A percentile compares a stretch with the other conserved stretches of the same genome.
Conservation (phyloP, 2,329 filamentous ascomycete species). For the Lachnellula subtilissima region DNA sequence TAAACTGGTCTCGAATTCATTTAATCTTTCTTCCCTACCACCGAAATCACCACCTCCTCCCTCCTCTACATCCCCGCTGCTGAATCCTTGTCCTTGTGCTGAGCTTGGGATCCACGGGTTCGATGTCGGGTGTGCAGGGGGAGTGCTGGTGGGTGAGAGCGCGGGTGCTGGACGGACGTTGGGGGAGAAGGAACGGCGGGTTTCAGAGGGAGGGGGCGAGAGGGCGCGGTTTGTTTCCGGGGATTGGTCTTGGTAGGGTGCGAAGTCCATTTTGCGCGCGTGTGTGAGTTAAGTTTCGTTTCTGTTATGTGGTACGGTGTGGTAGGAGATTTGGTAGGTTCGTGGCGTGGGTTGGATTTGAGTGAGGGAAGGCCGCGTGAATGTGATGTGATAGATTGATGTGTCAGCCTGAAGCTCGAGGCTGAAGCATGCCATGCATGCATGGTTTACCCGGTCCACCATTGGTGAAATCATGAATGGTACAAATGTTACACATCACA, state of each 20-base stretch:
- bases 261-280: constrained; percentile 73
- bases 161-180: constrained; percentile 28
- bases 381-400: not conserved
- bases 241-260: constrained; percentile 89
- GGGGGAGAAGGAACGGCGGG: constrained; percentile 50
- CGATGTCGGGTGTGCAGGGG: constrained; percentile 31
- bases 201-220: constrained; percentile 55
- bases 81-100: constrained; percentile 9
- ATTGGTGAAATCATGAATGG: no score
- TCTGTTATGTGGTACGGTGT: not conserved
- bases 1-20: constrained; percentile 87
- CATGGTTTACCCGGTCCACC: no score
- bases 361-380: not conserved
- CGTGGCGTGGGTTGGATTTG: not conserved
- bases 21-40: constrained; percentile 49
- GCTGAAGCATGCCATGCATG: not conserved
- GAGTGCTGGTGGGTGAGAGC: constrained; percentile 43
- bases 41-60: constrained; percentile 2
- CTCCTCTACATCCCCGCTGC: constrained; percentile 3
- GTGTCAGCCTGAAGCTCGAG: not conserved
- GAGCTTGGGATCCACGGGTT: constrained; percentile 25
- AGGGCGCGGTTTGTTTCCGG: constrained; percentile 79
- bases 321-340: not conserved
- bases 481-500: not conserved
- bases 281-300: not conserved